A percentile compares a stretch with the other conserved stretches of the same genome.
phyloP scores from a whole-genome alignment of 208 protist genomes.

The Acanthamoeba culbertsoni region DNA sequence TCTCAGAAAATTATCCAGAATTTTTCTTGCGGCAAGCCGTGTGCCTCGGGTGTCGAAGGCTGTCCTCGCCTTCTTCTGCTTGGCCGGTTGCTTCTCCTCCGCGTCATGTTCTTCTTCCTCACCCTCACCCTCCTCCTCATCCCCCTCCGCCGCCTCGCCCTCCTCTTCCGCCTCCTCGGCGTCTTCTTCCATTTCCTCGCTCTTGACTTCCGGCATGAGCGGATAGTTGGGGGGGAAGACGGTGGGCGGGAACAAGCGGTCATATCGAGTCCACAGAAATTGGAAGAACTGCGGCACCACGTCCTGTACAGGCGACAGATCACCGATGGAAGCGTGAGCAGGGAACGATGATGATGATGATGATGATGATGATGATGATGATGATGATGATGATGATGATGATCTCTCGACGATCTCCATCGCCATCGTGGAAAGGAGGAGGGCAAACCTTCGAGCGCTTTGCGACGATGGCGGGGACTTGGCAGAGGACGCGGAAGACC shows the following conservation, averaged over 20 bases:
- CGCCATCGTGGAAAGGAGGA: no score
- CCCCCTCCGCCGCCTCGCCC: neutral
- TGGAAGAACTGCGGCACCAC: constrained; percentile 42
- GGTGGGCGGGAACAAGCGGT: constrained; percentile 20
- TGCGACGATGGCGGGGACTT: constrained; percentile 26
- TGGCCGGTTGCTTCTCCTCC: neutral
- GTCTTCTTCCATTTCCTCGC: no score
- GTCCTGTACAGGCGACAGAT: neutral
- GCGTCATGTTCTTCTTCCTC: neutral
- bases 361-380: neutral
- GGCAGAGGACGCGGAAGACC: neutral
- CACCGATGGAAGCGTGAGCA: neutral
- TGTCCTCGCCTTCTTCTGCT: neutral
- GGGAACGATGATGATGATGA: neutral
- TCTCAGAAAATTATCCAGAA: constrained; percentile 23
- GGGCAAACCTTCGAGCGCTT: constrained; percentile 9
- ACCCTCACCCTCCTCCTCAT: neutral
- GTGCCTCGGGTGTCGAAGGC: neutral
- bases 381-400: neutral
- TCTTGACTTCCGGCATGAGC: neutral
- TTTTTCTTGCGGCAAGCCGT: neutral
- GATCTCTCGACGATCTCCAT: no score
- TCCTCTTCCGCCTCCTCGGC: neutral
- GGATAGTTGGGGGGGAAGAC: constrained; percentile 56
- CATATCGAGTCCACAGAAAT: constrained; percentile 38